phyloP scores from a whole-genome alignment of 257 asterid species.

The Gynochthodes officinalis region DNA sequence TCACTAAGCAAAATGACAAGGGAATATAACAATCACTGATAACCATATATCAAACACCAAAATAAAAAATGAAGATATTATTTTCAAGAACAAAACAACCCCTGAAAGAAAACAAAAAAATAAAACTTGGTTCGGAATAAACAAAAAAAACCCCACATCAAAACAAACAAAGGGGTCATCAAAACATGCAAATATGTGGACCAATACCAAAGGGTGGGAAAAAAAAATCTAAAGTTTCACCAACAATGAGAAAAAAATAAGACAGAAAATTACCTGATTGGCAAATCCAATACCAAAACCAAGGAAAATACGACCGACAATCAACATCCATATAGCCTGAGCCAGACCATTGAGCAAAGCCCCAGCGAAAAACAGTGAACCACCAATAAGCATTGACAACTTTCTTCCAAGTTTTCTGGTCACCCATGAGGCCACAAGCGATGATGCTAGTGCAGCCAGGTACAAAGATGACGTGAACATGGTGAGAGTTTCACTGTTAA shows the following conservation, averaged over 20 bases:
- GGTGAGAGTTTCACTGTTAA: conserved; percentile 63
- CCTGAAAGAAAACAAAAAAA: neutral
- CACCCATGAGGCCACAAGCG: conserved; percentile 61
- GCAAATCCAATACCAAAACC: conserved; percentile 92
- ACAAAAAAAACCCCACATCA: neutral
- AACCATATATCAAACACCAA: neutral
- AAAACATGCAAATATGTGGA: conserved; percentile 16
- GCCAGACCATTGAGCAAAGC: conserved; percentile 78
- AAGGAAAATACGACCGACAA: conserved; percentile 71
- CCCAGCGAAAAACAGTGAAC: conserved; percentile 63
- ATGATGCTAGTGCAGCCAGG: conserved; percentile 70
- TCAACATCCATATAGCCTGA: conserved; percentile 56
- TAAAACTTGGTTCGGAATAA: conserved; percentile 8
- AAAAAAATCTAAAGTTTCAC: neutral
- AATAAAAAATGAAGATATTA: neutral
- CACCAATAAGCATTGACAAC: conserved; percentile 74
- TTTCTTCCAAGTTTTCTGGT: conserved; percentile 67
- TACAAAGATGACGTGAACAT: conserved; percentile 84
- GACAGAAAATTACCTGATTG: conserved; percentile 54
- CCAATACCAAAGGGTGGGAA: neutral
- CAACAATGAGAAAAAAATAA: neutral
- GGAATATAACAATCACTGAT: neutral
- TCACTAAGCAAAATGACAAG: neutral
- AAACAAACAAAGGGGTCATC: conserved; percentile 18
- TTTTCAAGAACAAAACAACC: neutral